These are phyloP conservation scores for Litchi chinensis DNA, from an alignment of 345 rosid species.

Conservation along the genomic window DNA sequence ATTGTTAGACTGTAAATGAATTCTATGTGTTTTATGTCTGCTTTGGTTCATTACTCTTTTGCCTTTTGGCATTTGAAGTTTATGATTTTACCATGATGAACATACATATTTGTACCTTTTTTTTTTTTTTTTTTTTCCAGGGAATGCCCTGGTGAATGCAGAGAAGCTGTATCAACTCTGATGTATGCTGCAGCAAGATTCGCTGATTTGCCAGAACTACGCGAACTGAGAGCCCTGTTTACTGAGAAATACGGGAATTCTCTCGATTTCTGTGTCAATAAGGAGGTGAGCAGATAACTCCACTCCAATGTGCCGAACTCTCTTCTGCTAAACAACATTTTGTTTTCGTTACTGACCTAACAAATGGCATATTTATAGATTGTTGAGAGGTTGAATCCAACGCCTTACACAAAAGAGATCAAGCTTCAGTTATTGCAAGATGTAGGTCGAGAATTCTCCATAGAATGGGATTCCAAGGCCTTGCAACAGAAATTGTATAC, in stretches of 20 bases:
- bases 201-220: conserved; percentile 79
- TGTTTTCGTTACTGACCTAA: conserved; percentile 8
- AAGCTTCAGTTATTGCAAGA: conserved; percentile 63
- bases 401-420: conserved; percentile 54
- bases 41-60: no score
- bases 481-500: conserved; percentile 59
- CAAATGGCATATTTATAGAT: conserved; percentile 40
- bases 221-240: conserved; percentile 64
- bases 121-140: conserved; percentile 36
- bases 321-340: neutral
- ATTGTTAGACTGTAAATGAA: no score
- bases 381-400: conserved; percentile 48
- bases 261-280: conserved; percentile 48
- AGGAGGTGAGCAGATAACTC: conserved; percentile 48
- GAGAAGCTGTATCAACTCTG: conserved; percentile 70
- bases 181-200: conserved; percentile 88
- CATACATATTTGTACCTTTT: neutral
- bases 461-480: conserved; percentile 69
- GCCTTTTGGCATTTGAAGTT: neutral
- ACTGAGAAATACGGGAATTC: conserved; percentile 62
- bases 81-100: neutral
- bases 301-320: neutral
- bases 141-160: conserved; percentile 85
- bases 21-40: no score
- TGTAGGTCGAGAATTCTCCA: conserved; percentile 55